Conservation (phyloP, 208 protist genomes). For the Porcisia deanei region DNA sequence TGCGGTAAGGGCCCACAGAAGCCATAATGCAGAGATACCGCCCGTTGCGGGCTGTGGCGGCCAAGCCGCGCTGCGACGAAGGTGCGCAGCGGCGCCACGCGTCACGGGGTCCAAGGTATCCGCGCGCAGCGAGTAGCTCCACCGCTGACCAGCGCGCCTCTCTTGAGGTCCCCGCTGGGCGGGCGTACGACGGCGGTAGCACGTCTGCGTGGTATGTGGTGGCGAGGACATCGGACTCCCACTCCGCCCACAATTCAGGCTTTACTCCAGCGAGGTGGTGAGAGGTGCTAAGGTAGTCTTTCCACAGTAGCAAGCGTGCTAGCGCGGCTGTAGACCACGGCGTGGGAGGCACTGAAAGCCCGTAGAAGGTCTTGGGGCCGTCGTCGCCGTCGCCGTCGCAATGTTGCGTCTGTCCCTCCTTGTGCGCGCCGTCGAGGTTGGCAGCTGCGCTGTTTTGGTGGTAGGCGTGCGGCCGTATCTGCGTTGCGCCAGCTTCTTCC, state of each 20-base stretch:
- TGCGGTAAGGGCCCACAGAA: constrained; percentile 63
- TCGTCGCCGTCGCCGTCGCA: neutral
- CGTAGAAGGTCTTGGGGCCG: neutral
- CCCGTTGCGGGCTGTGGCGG: constrained; percentile 58
- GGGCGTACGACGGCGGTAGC: neutral
- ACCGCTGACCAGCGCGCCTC: constrained; percentile 13
- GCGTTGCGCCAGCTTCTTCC: constrained; percentile 4
- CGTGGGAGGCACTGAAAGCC: neutral
- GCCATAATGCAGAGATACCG: constrained; percentile 77
- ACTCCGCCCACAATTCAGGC: constrained; percentile 11
- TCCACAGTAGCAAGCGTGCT: constrained; percentile 26
- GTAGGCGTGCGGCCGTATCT: neutral
- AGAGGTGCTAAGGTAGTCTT: constrained; percentile 14
- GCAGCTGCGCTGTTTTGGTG: neutral
- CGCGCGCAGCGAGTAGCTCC: constrained; percentile 22
- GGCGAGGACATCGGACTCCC: constrained; percentile 25
- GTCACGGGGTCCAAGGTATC: constrained; percentile 22
- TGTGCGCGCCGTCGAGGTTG: constrained; percentile 19
- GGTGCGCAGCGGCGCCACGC: constrained; percentile 29
- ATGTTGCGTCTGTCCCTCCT: neutral
- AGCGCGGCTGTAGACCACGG: constrained; percentile 27
- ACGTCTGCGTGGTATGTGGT: constrained; percentile 36
- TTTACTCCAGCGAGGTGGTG: neutral
- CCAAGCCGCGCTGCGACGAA: constrained; percentile 29
- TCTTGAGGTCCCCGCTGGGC: neutral